A percentile compares a stretch with the other conserved stretches of the same genome.
Evolutionary conservation across 495 filamentous ascomycete species (phyloP).

Genomic region (Opeltia flavorubescens): DNA sequence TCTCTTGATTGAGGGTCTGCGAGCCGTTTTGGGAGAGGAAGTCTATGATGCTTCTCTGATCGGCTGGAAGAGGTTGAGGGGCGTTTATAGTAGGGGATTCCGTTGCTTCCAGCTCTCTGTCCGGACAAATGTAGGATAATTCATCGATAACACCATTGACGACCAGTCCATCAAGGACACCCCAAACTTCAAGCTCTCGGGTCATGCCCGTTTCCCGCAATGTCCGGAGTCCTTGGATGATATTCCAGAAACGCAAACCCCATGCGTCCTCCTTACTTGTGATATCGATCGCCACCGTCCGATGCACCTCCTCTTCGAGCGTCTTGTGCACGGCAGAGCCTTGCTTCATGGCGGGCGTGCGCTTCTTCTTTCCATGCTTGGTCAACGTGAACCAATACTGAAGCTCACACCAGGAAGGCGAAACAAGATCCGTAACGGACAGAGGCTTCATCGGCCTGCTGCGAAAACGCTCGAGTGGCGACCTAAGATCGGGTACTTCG

Average conservation of each 20-base stretch:
- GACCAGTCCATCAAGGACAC: conserved; percentile 63
- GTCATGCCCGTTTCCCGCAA: conserved; percentile 69
- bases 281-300: conserved; percentile 55
- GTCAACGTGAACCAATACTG: conserved; percentile 83
- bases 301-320: conserved; percentile 75
- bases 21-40: conserved; percentile 18
- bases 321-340: conserved; percentile 66
- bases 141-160: conserved; percentile 87
- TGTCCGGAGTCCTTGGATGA: conserved; percentile 69
- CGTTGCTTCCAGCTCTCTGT: conserved; percentile 49
- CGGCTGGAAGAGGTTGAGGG: conserved; percentile 27
- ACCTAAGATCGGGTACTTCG: conserved; percentile 25
- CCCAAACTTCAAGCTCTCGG: conserved; percentile 89
- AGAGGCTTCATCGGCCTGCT: conserved; percentile 61
- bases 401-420: conserved; percentile 88
- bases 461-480: conserved; percentile 66
- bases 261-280: conserved; percentile 66
- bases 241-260: conserved; percentile 81
- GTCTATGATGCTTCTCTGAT: conserved; percentile 40
- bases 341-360: conserved; percentile 68
- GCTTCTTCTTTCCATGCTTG: conserved; percentile 55
- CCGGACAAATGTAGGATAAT: conserved; percentile 63
- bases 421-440: conserved; percentile 80
- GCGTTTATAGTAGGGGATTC: conserved; percentile 25
- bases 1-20: conserved; percentile 4